Evolutionary conservation across 2,329 filamentous ascomycete species (phyloP).

Genomic region (Phialophora verrucosa): DNA sequence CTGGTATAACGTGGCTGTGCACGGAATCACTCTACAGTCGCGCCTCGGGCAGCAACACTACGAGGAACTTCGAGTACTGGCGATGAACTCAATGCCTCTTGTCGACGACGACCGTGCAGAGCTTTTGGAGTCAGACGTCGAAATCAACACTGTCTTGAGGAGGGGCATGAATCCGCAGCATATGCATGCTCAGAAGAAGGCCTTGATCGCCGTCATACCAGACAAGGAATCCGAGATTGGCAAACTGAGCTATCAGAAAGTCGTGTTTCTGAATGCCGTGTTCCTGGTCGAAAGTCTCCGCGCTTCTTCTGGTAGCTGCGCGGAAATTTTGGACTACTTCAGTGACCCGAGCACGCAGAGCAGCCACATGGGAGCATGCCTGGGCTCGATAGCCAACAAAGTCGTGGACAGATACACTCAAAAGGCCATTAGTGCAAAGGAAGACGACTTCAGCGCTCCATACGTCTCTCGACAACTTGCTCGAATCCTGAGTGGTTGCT

Average conservation of each 20-base stretch:
- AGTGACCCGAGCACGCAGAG: conserved; percentile 81
- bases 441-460: conserved; percentile 83
- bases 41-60: conserved; percentile 73
- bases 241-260: conserved; percentile 83
- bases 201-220: conserved; percentile 75
- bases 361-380: conserved; percentile 66
- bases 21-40: conserved; percentile 81
- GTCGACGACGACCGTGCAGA: conserved; percentile 88
- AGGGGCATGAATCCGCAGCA: conserved; percentile 82
- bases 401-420: conserved; percentile 80
- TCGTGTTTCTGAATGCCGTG: conserved; percentile 89
- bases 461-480: conserved; percentile 89
- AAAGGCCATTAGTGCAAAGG: conserved; percentile 72
- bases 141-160: conserved; percentile 90
- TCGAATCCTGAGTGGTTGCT: conserved; percentile 81
- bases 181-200: conserved; percentile 78
- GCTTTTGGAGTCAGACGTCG: conserved; percentile 92
- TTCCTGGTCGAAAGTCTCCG: conserved; percentile 88
- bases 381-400: conserved; percentile 67
- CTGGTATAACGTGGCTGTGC: conserved; percentile 97
- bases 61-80: conserved; percentile 80
- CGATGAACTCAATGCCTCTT: conserved; percentile 83
- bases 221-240: conserved; percentile 78
- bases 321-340: conserved; percentile 88
- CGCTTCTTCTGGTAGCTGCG: conserved; percentile 85